Evolutionary conservation across 192 early-diverging fungal species (phyloP), one percentile per base, ranked within the genome.

Genomic region (Spinellus fusiger): DNA sequence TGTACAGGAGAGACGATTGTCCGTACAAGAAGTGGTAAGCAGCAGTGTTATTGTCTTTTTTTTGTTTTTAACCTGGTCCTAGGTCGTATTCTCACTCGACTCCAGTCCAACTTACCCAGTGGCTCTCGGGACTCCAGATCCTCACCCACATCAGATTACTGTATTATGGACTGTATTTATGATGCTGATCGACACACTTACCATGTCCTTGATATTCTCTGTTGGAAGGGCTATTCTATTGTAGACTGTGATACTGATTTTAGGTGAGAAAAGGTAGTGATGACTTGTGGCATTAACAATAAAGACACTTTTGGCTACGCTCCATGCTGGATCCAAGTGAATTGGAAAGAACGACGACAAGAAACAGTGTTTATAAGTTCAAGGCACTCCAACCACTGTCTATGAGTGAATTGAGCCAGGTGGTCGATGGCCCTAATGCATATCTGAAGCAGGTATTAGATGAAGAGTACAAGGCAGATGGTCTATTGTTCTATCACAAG

Each of bases 201-300:
- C 50, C 81, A 80, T 71, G 78, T 80, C 1, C 35, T 84, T 33
- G 82, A 84, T 61, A 68, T 84, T 10, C 79, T 84, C 79, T 84
- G 82, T 33, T 84, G 82, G 82, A 77, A 77, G 40, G 80, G 80
- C 0, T 80, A 84, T 33, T 66, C 82, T n/a, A 77, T 81, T 1
- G 81, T 81, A 40, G 82, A 84, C 40, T 84, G 82, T 40, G 82
- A 84, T 61, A 84, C 82, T 0, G 80, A 81, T 32, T 84, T 84
- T 52, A 64, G 81, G 65, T 77, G 52, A 49, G 16, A 12, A 4
- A 18, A 22, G 16, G 40, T 18, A 16, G 7, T 50, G 23, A 54
- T 62, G 4, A 47, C 20, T 34, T 55, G 5, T 46, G 27, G n/a
- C n/a, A n/a, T 60, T 22, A 10, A 23, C 38, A 52, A 2, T 22